Base-by-base conservation (phyloP, 164 flowering plant genomes). In the Aristolochia fimbriata region DNA sequence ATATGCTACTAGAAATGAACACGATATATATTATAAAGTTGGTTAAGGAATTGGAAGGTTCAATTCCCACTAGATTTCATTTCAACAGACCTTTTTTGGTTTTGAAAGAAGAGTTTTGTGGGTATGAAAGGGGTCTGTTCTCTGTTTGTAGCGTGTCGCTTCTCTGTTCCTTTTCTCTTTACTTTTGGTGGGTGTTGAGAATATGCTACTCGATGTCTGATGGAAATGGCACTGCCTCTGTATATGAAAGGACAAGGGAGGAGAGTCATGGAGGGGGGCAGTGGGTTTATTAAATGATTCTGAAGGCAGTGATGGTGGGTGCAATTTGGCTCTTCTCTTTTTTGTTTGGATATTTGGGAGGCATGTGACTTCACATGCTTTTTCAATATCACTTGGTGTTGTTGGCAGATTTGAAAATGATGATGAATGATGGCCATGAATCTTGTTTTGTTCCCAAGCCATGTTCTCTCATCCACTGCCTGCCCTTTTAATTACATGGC, bases 361-460 rank as follows among this genome's bases (percentile, higher is more conserved):
- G 51, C 62, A 59, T 59, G 62, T 60, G 53, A 48, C 22, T 60
- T 47, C 62, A 48, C 62, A 47, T 60, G 54, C 21, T 16, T 25
- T 23, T 20, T 14, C 30, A 23, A 60, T n/a, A 60, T 16, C n/a
- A 47, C 13, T 13, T 21, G 37, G 15, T 11, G 30, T 47, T 47
- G 47, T 59, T 59, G 61, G 61, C 51, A 43, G 22, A 47, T 47
- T 58, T 59, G 51, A 15, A 59, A 8, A 21, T 45, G 47, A 59
- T 59, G 61, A 46, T 46, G 61, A 59, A 24, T 50, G 22, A 50
- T 50, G 20, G 20, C 23, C 19, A 19, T 58, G 49, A 41, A 47
- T 59, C 51, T n/a, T 47, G 48, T 2, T 10, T 22, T 59, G 21
- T 58, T 27, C 30, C 30, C 30, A 43, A 48, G 55, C 22, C 43